Evolutionary conservation across 148 eudicot genomes (phyloP).

Genomic region (Cornus controversa): DNA sequence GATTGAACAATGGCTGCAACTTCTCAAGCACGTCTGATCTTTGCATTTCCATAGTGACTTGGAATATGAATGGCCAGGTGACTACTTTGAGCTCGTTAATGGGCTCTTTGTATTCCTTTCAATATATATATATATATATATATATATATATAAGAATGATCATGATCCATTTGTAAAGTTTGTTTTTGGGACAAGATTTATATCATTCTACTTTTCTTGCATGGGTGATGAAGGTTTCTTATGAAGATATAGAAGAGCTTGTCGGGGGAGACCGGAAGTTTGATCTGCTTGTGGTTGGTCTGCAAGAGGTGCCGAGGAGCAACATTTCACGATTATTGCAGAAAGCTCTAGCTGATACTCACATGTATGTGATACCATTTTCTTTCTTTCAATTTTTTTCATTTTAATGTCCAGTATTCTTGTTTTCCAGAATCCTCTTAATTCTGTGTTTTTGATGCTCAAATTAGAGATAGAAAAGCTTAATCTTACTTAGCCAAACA

Average conservation of each 20-base stretch:
- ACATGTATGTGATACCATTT: constrained; percentile 24
- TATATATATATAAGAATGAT: too few species aligned
- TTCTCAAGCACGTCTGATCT: constrained; percentile 36
- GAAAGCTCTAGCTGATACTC: constrained; percentile 37
- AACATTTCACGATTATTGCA: constrained; percentile 32
- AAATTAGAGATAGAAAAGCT: too few species aligned
- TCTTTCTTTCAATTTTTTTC: not conserved
- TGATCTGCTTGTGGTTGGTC: constrained; percentile 48
- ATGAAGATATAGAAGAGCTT: constrained; percentile 37
- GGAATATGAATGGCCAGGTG: constrained; percentile 64
- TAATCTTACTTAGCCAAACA: too few species aligned
- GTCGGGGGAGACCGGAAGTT: constrained; percentile 37
- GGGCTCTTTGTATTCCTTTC: not conserved
- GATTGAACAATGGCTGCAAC: constrained; percentile 24
- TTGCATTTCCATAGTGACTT: constrained; percentile 45
- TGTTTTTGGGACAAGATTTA: too few species aligned
- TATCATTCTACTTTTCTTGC: too few species aligned
- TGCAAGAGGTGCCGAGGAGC: constrained; percentile 44
- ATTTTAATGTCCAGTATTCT: not conserved
- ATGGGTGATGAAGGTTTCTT: constrained; percentile 23
- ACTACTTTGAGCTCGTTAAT: not conserved
- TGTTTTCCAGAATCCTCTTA: too few species aligned
- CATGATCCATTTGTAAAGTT: not conserved
- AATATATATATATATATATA: too few species aligned
- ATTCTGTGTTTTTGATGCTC: too few species aligned